These are phyloP conservation scores for Inonotus hispidus DNA, from an alignment of 1,284 basidiomycete species.

Conservation along the genomic window DNA sequence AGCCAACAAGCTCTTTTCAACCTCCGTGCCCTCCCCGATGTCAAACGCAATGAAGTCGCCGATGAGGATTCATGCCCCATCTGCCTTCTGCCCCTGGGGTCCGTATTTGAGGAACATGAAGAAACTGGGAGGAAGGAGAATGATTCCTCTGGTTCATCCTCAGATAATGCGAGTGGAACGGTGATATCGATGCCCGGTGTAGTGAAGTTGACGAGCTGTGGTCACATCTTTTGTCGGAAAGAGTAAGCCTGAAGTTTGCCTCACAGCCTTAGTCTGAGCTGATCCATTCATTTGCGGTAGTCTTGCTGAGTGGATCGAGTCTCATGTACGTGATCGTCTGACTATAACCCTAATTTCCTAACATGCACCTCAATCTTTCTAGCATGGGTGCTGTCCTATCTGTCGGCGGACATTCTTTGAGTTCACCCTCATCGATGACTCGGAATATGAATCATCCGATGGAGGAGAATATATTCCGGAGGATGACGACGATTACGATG, in stretches of 20 bases:
- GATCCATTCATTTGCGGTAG: constrained; percentile 28
- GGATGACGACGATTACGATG: constrained; percentile 43
- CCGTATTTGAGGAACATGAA: constrained; percentile 34
- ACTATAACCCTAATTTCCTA: constrained; percentile 6
- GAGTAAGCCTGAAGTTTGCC: constrained; percentile 41
- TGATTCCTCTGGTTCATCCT: constrained; percentile 17
- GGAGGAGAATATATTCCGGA: constrained; percentile 60
- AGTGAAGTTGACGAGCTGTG: constrained; percentile 52
- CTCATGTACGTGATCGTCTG: constrained; percentile 35
- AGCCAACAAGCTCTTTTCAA: constrained; percentile 7
- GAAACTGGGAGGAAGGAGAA: constrained; percentile 19
- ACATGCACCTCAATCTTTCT: constrained; percentile 10
- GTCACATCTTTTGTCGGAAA: constrained; percentile 60
- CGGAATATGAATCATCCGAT: constrained; percentile 60
- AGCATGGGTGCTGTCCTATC: constrained; percentile 70
- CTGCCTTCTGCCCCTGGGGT: constrained; percentile 49
- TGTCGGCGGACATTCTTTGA: constrained; percentile 56
- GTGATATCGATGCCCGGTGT: constrained; percentile 33
- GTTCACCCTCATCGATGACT: constrained; percentile 43
- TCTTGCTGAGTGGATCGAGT: constrained; percentile 58
- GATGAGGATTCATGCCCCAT: constrained; percentile 55
- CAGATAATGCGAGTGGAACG: not conserved
- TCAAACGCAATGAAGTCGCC: constrained; percentile 2
- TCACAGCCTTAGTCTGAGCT: not conserved
- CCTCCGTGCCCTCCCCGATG: constrained; percentile 6